Conservation (phyloP, 768 basidiomycete genomes). For the Kwoniella newhampshirensis region DNA sequence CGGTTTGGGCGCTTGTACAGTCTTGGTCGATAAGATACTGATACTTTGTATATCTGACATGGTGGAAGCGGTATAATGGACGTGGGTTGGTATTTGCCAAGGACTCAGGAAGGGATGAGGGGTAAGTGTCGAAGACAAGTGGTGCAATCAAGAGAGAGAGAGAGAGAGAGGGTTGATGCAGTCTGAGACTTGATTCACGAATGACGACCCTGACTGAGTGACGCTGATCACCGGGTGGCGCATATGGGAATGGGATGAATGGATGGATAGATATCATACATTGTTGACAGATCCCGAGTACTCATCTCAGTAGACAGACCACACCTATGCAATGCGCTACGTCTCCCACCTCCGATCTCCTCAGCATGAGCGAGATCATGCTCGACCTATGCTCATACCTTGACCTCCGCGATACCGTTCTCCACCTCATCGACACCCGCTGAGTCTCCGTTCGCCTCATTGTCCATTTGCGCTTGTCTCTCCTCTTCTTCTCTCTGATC, state of each 20-base stretch:
- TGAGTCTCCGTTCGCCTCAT: background rate
- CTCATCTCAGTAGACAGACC: slow-evolving; percentile 4
- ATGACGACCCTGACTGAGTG: too few species aligned
- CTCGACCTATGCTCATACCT: slow-evolving; percentile 5
- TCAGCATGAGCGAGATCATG: background rate
- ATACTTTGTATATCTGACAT: slow-evolving; percentile 52
- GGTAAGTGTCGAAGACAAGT: too few species aligned
- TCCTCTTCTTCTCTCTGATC: slow-evolving; percentile 45
- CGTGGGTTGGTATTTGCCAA: too few species aligned
- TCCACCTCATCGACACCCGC: slow-evolving; percentile 21
- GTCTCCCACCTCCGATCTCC: background rate
- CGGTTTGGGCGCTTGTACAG: slow-evolving; percentile 40
- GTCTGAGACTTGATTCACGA: too few species aligned
- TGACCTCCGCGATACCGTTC: slow-evolving; percentile 12
- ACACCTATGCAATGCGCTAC: slow-evolving; percentile 3
- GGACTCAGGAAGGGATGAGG: too few species aligned
- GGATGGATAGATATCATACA: background rate
- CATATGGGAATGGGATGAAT: background rate
- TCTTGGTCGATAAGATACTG: slow-evolving; percentile 48
- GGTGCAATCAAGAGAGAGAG: too few species aligned
- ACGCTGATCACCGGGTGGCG: background rate
- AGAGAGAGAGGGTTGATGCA: too few species aligned
- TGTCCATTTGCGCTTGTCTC: slow-evolving; percentile 19
- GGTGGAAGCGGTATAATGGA: background rate
- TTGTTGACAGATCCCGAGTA: background rate